phyloP scores from a whole-genome alignment of 352 stramenopile species.

The Pythium aquatile region DNA sequence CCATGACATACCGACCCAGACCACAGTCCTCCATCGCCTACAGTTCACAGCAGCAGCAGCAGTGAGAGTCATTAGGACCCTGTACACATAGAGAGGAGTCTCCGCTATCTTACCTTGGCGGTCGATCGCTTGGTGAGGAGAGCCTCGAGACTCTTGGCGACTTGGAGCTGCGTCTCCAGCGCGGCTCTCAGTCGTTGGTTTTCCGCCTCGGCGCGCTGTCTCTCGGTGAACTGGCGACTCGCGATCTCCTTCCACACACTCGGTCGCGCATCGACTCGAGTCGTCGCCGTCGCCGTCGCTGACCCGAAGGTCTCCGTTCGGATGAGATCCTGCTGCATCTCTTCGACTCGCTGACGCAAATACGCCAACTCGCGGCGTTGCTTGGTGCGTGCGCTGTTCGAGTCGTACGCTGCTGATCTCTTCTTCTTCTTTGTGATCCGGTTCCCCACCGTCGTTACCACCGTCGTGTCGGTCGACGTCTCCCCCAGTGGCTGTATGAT shows the following conservation, averaged over 20 bases:
- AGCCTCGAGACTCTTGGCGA: conserved; percentile 37
- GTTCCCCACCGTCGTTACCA: no score
- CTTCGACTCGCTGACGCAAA: conserved; percentile 15
- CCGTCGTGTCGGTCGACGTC: no score
- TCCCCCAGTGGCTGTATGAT: no score
- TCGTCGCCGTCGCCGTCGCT: no score
- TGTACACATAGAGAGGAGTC: no score
- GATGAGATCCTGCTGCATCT: conserved; percentile 23
- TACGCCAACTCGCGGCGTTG: conserved; percentile 22
- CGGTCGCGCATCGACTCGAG: no score
- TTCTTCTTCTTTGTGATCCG: conserved; percentile 3
- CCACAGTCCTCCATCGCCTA: not conserved
- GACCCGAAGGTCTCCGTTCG: not conserved
- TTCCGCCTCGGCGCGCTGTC: conserved; percentile 31
- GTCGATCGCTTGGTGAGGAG: conserved; percentile 35
- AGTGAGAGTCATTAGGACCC: no score
- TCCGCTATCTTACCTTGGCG: conserved; percentile 13
- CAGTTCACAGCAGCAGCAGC: no score
- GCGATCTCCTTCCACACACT: conserved; percentile 26
- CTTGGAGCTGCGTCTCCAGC: conserved; percentile 44
- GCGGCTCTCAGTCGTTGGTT: conserved; percentile 45
- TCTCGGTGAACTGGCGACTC: conserved; percentile 15
- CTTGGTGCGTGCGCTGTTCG: conserved; percentile 26
- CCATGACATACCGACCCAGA: not conserved
- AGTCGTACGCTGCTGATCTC: conserved; percentile 18